Percentiles rank a stretch among this genome's conserved stretches.
Evolutionary conservation across 148 eudicot genomes (phyloP).

Genomic region (Cornus florida): DNA sequence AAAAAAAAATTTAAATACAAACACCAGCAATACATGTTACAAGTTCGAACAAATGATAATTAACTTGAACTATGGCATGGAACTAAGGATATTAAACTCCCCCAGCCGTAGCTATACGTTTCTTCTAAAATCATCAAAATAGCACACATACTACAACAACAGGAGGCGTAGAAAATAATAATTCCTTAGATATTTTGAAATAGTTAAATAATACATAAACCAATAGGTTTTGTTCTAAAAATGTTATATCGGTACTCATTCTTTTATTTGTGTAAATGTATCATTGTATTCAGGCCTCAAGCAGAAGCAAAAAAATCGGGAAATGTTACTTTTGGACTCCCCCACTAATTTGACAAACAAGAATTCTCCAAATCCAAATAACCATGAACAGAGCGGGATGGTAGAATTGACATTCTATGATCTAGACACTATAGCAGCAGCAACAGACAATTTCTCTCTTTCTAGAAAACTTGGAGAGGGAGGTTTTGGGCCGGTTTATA

Average conservation of each 20-base stretch:
- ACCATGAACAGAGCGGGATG: slow-evolving; percentile 1
- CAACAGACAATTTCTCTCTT: slow-evolving; percentile 13
- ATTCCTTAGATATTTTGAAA: too few relatives aligned
- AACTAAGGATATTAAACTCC: too few relatives aligned
- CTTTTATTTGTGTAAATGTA: neutral
- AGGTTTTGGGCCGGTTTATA: slow-evolving; percentile 39
- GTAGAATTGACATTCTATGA: slow-evolving; percentile 17
- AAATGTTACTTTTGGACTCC: neutral
- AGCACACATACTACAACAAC: too few relatives aligned
- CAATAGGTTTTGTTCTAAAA: neutral
- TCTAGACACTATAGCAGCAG: slow-evolving; percentile 12
- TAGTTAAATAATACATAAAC: too few relatives aligned
- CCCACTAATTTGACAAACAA: neutral
- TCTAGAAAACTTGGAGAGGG: slow-evolving; percentile 34
- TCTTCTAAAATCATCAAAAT: too few relatives aligned
- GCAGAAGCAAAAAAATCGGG: neutral
- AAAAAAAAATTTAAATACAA: too few relatives aligned
- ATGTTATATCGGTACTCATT: neutral
- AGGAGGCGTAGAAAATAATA: too few relatives aligned
- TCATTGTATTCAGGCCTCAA: neutral
- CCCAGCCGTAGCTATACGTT: too few relatives aligned
- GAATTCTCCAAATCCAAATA: neutral
- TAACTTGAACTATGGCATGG: too few relatives aligned
- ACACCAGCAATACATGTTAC: too few relatives aligned
- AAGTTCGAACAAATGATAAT: too few relatives aligned